Conservation (phyloP, 352 stramenopile species). For the Pythium phragmiticola region DNA sequence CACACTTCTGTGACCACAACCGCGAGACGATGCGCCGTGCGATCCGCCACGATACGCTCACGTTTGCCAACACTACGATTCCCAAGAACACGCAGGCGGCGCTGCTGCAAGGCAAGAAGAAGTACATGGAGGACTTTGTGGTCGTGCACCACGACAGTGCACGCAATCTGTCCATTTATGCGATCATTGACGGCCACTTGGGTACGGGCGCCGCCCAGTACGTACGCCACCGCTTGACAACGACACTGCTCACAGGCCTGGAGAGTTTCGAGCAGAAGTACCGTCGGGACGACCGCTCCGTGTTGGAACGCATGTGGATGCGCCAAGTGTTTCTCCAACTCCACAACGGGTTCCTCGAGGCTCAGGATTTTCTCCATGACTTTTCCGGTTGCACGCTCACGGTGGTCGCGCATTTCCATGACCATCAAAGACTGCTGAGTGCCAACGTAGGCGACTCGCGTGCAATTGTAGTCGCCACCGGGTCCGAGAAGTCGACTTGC, state of each 20-base stretch:
- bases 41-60: constrained; percentile 25
- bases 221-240: constrained; percentile 28
- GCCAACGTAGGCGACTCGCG: constrained; percentile 89
- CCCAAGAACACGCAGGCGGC: constrained; percentile 12
- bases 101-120: constrained; percentile 89
- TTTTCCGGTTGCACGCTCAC: constrained; percentile 86
- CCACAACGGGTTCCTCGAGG: constrained; percentile 50
- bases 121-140: constrained; percentile 92
- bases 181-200: constrained; percentile 94
- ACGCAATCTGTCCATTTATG: constrained; percentile 87
- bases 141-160: constrained; percentile 23
- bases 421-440: constrained; percentile 48
- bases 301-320: constrained; percentile 55
- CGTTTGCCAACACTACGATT: constrained; percentile 19
- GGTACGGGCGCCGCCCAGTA: constrained; percentile 89
- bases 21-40: constrained; percentile 25
- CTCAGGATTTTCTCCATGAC: constrained; percentile 32
- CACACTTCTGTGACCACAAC: constrained; percentile 66
- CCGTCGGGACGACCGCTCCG: constrained; percentile 16
- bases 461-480: constrained; percentile 39
- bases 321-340: constrained; percentile 75
- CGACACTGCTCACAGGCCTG: constrained; percentile 7
- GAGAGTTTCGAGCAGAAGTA: background rate
- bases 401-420: constrained; percentile 63
- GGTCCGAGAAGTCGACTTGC: constrained; percentile 1